These are phyloP conservation scores for Filobasidium floriforme DNA, from an alignment of 768 basidiomycete genomes.

Conservation along the genomic window DNA sequence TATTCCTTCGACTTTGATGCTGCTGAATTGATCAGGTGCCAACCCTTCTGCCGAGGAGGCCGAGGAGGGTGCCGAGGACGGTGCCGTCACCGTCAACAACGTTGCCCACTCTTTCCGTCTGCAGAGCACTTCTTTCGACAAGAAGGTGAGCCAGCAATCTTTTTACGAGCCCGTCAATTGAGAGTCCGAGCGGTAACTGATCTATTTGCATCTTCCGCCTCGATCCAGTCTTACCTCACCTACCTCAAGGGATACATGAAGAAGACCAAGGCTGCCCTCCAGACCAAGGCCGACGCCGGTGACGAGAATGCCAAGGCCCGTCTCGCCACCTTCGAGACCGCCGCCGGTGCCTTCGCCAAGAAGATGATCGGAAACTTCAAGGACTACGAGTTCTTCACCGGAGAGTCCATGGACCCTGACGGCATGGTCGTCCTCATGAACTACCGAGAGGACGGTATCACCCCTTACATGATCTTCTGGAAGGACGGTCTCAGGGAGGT, in stretches of 20 bases:
- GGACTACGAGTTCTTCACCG: slow-evolving; percentile 72
- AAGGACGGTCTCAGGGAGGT: slow-evolving; percentile 79
- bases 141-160: slow-evolving; percentile 52
- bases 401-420: slow-evolving; percentile 58
- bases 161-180: not conserved
- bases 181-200: not conserved
- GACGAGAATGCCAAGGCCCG: slow-evolving; percentile 55
- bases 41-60: slow-evolving; percentile 87
- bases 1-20: not conserved
- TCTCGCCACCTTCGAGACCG: slow-evolving; percentile 72
- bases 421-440: slow-evolving; percentile 93
- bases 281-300: slow-evolving; percentile 53
- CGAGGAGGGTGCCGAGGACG: slow-evolving; percentile 73
- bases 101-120: slow-evolving; percentile 87
- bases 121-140: slow-evolving; percentile 71
- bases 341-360: slow-evolving; percentile 69
- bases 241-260: slow-evolving; percentile 98
- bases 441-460: slow-evolving; percentile 59
- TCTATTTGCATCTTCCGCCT: not conserved
- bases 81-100: slow-evolving; percentile 73
- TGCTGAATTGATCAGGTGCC: slow-evolving; percentile 55
- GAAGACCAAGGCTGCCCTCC: slow-evolving; percentile 63
- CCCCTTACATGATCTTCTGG: slow-evolving; percentile 92
- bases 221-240: slow-evolving; percentile 52
- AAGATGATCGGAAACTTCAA: slow-evolving; percentile 84